Base-by-base conservation (phyloP, 805 yeast genomes). In the Maudiozyma serrabonitensis region DNA sequence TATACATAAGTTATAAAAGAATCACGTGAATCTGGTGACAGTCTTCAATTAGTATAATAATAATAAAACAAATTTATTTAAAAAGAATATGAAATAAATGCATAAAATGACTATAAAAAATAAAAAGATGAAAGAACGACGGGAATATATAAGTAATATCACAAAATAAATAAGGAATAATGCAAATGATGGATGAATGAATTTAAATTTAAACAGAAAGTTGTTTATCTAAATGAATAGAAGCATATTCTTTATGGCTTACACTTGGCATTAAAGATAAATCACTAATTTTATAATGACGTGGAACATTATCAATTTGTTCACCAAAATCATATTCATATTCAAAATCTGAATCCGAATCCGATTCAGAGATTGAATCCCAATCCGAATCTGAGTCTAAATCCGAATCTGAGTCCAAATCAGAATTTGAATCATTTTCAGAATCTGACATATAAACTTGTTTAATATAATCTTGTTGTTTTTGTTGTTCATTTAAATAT, bases 271-370 rank as follows among this genome's bases (percentile, higher is more conserved):
- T 9, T 31, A 42, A 31, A n/a, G 21, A 11, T 13, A 42, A 16
- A 13, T 42, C 47, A 8, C 16, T 28, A 4, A 13, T 28, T 23
- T 46, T 34, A 34, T 38, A 35, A 16, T 45, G 44, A 19, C 45
- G 18, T 43, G 44, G 42, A 19, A 46, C 31, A 18, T 46, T 35
- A 47, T 34, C 49, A 26, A 18, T 34, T 6, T 46, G 35, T 25
- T 26, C 28, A 43, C 38, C 39, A 11, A 28, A 16, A 16, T 47
- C 43, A 11, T 43, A 16, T 6, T 43, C 25, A 13, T 43, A 26
- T 19, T 48, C 43, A 13, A 32, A 46, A 34, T 48, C 47, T 1
- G 23, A 37, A 39, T 48, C 47, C 9, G 42, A 41, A 48, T 48
- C 47, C 5, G 32, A 28, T 21, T 45, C 47, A 15, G 34, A n/a